Conservation (phyloP, 2,329 filamentous ascomycete species). For the Lachnellula arida region DNA sequence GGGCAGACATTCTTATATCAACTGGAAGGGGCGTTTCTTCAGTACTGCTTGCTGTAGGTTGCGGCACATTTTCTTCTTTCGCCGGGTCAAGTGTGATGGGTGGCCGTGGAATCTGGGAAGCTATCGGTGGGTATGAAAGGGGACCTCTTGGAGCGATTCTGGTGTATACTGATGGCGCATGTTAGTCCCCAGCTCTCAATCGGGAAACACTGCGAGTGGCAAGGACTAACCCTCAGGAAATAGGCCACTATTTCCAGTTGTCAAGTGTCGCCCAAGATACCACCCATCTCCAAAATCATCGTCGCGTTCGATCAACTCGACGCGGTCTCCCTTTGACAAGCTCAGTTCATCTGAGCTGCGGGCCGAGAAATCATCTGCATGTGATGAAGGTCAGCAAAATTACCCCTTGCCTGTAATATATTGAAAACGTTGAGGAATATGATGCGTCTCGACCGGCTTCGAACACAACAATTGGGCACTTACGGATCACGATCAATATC, state of each 20-base stretch:
- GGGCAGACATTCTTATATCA: conserved; percentile 10
- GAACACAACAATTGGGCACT: conserved; percentile 35
- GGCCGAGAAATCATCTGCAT: conserved; percentile 81
- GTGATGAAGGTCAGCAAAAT: conserved; percentile 15
- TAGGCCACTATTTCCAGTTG: conserved; percentile 69
- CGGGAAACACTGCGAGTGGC: not conserved
- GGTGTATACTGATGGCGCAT: conserved; percentile 30
- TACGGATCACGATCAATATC: conserved; percentile 67
- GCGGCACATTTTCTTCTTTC: conserved; percentile 5
- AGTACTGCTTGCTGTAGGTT: conserved; percentile 4
- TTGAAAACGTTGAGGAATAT: conserved; percentile 8
- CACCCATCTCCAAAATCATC: conserved; percentile 87
- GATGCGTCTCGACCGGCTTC: not conserved
- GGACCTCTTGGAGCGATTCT: conserved; percentile 31
- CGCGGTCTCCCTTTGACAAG: conserved; percentile 76
- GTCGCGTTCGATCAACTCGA: conserved; percentile 78
- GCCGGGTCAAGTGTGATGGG: conserved; percentile 6
- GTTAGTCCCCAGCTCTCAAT: conserved; percentile 11
- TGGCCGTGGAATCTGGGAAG: conserved; percentile 16
- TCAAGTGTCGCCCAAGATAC: conserved; percentile 72
- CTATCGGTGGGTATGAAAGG: conserved; percentile 26
- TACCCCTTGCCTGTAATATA: conserved; percentile 1
- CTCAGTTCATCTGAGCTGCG: conserved; percentile 91
- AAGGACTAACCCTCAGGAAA: conserved; percentile 68
- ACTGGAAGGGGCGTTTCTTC: conserved; percentile 11